A percentile compares a stretch with the other conserved stretches of the same genome.
phyloP scores from a whole-genome alignment of 106 monocot species.

The Platanthera guangdongensis region DNA sequence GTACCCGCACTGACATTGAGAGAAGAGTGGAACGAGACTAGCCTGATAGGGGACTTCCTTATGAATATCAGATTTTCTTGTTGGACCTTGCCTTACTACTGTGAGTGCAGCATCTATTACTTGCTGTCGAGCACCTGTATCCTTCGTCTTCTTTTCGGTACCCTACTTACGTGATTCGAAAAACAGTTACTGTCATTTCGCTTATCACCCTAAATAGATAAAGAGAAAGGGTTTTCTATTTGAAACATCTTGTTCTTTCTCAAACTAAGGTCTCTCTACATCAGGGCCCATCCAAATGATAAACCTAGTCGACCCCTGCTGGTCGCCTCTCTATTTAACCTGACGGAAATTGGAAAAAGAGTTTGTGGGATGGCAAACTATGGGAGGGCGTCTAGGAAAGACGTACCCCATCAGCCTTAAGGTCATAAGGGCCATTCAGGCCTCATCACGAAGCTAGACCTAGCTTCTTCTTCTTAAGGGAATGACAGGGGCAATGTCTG shows the following conservation, averaged over 20 bases:
- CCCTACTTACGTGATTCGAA: no score
- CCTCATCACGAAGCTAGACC: constrained; percentile 1
- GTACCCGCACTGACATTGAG: no score
- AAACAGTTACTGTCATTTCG: no score
- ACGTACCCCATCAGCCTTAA: not conserved
- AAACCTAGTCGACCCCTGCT: not conserved
- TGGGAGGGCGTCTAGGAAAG: not conserved
- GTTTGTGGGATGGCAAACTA: not conserved
- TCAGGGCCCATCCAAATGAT: not conserved
- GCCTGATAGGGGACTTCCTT: no score
- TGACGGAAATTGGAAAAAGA: not conserved
- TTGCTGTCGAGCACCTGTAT: not conserved
- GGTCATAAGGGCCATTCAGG: constrained; percentile 3
- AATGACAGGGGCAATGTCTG: not conserved
- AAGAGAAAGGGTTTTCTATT: not conserved
- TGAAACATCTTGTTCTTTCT: not conserved
- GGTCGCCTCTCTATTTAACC: not conserved
- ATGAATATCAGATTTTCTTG: not conserved
- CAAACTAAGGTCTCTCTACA: not conserved
- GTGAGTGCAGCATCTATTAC: not conserved
- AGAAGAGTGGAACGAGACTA: no score
- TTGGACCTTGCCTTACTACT: constrained; percentile 2
- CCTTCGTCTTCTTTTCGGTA: not conserved
- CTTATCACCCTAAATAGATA: not conserved
- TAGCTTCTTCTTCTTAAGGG: not conserved